A percentile compares a stretch with the other conserved stretches of the same genome.
These are phyloP conservation scores for Coemansia sp. DNA, from an alignment of 192 early-diverging fungal species.

Conservation along the genomic window DNA sequence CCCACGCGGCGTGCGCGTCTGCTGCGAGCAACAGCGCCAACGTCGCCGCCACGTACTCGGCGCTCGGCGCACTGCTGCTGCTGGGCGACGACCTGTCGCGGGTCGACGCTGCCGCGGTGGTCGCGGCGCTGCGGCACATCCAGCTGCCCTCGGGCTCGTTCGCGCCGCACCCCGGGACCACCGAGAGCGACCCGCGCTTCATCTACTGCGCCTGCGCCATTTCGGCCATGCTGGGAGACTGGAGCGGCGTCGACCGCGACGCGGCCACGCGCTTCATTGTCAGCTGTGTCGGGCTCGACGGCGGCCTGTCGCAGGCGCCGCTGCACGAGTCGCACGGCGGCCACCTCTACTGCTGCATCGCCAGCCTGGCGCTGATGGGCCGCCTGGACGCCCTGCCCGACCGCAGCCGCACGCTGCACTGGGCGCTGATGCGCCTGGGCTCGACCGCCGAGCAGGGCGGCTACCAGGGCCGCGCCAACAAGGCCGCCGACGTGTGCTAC, in stretches of 20 bases:
- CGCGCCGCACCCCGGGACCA: slow-evolving; percentile 60
- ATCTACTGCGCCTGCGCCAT: slow-evolving; percentile 86
- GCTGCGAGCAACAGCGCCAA: slow-evolving; percentile 52
- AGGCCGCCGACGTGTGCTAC: slow-evolving; percentile 91
- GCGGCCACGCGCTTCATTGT: slow-evolving; percentile 33
- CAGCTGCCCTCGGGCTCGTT: slow-evolving; percentile 82
- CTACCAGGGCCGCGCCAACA: slow-evolving; percentile 88
- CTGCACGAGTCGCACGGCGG: slow-evolving; percentile 86
- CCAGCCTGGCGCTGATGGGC: slow-evolving; percentile 73
- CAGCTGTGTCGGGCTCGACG: slow-evolving; percentile 34
- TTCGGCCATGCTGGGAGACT: slow-evolving; percentile 82
- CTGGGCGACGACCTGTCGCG: slow-evolving; percentile 87
- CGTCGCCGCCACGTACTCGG: slow-evolving; percentile 87
- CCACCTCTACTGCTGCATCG: slow-evolving; percentile 83
- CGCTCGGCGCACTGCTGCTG: slow-evolving; percentile 69
- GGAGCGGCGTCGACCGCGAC: slow-evolving; percentile 74
- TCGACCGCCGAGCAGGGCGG: slow-evolving; percentile 62
- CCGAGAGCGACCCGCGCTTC: slow-evolving; percentile 87
- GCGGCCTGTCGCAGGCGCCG: slow-evolving; percentile 74
- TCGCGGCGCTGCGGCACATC: slow-evolving; percentile 55
- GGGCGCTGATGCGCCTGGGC: slow-evolving; percentile 77
- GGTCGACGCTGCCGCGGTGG: slow-evolving; percentile 70
- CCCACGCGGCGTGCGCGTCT: slow-evolving; percentile 21
- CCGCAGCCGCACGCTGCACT: slow-evolving; percentile 56
- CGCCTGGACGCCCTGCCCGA: slow-evolving; percentile 54